These are phyloP conservation scores for Suhomyces pyralidae DNA, from an alignment of 805 yeast species.

Conservation along the genomic window DNA sequence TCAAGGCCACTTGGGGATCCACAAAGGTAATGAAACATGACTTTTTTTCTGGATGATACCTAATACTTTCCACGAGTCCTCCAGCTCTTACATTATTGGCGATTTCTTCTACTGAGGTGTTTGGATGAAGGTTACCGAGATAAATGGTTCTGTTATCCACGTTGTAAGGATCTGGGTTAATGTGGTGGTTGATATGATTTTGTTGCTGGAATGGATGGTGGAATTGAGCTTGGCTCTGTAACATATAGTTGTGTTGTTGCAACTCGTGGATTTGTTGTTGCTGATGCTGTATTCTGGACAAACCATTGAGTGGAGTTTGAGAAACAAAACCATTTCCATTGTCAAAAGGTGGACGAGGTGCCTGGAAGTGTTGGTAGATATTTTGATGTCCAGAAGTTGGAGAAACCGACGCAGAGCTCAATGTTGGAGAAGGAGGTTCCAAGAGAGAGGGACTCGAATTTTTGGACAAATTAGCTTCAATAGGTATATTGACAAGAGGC, in stretches of 20 bases:
- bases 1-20: slow-evolving; percentile 61
- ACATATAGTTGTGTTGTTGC: slow-evolving; percentile 1
- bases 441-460: not conserved
- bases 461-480: slow-evolving; percentile 1
- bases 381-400: not conserved
- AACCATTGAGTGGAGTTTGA: not conserved
- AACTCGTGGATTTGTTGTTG: not conserved
- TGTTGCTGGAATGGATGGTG: not conserved
- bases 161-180: slow-evolving; percentile 24
- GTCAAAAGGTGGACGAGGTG: not conserved
- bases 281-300: not conserved
- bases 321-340: not conserved
- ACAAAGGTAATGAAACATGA: slow-evolving; percentile 71
- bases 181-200: not conserved
- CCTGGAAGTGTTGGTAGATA: not conserved
- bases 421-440: slow-evolving; percentile 5
- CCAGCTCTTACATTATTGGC: slow-evolving; percentile 73
- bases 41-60: slow-evolving; percentile 47
- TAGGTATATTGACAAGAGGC: not conserved
- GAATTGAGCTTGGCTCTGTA: not conserved
- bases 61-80: slow-evolving; percentile 65
- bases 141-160: slow-evolving; percentile 65
- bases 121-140: slow-evolving; percentile 62
- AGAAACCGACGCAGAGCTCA: slow-evolving; percentile 4
- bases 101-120: slow-evolving; percentile 66